Conservation (phyloP, 2,329 filamentous ascomycete genomes). For the Xylariales sp. region DNA sequence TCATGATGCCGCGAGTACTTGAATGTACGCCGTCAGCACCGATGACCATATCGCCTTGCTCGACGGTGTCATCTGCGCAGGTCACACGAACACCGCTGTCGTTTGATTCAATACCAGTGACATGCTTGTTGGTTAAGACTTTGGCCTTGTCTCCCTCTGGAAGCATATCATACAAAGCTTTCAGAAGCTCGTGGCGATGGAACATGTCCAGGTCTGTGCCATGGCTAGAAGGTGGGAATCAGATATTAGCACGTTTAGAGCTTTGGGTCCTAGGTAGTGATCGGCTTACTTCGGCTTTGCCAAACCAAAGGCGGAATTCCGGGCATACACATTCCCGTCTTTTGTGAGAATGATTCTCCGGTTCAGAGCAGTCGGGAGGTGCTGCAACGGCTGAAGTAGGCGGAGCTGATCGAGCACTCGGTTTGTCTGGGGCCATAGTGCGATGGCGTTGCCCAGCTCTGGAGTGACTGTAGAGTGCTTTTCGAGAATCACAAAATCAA, state of each 20-base stretch:
- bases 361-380: background rate
- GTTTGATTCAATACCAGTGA: background rate
- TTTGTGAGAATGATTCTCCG: background rate
- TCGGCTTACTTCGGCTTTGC: too few relatives aligned
- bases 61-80: background rate
- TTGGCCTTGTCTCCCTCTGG: background rate
- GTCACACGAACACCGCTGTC: background rate
- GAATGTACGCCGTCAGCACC: background rate
- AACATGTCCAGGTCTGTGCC: too few relatives aligned
- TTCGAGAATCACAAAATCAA: constrained; percentile 33
- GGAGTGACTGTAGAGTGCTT: background rate
- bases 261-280: too few relatives aligned
- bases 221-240: too few relatives aligned
- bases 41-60: background rate
- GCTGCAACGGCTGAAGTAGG: background rate
- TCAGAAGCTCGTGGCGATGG: background rate
- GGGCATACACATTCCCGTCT: background rate
- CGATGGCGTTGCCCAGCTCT: background rate
- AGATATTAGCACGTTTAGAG: too few relatives aligned
- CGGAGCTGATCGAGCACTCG: background rate
- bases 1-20: background rate
- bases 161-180: background rate
- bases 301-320: too few relatives aligned
- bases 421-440: constrained; percentile 2
- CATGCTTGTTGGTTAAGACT: background rate